phyloP scores from a whole-genome alignment of 805 yeast genomes.

The Starmerella ratchasimensis region DNA sequence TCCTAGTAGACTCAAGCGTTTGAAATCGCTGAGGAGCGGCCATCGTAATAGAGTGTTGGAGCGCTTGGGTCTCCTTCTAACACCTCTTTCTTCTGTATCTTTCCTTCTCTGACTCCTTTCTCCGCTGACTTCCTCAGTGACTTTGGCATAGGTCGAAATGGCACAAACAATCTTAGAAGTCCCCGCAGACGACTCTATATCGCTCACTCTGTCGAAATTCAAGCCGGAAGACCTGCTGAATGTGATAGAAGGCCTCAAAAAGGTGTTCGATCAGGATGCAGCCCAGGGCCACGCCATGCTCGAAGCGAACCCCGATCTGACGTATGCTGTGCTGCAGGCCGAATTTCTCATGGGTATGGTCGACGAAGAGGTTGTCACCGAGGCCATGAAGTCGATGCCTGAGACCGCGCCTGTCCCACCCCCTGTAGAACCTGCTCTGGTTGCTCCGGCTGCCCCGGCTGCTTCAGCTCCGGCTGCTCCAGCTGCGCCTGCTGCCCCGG shows the following conservation, averaged over 20 bases:
- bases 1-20: no score
- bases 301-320: conserved; percentile 55
- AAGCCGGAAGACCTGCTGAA: conserved; percentile 38
- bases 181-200: conserved; percentile 29
- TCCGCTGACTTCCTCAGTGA: neutral
- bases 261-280: conserved; percentile 45
- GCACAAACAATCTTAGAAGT: conserved; percentile 9
- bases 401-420: neutral
- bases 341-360: conserved; percentile 33
- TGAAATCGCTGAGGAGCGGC: no score
- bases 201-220: conserved; percentile 37
- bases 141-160: neutral
- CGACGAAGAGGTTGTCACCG: conserved; percentile 21
- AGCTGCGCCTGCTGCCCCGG: neutral
- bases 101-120: neutral
- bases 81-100: neutral
- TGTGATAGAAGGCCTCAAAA: conserved; percentile 41
- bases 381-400: conserved; percentile 13
- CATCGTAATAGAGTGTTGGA: neutral
- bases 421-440: neutral
- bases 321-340: conserved; percentile 65
- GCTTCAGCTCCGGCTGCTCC: neutral
- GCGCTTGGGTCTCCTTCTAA: neutral
- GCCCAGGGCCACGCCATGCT: conserved; percentile 46
- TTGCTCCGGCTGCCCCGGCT: neutral